Evolutionary conservation across 257 asterid genomes (phyloP), one percentile per base, ranked within the genome.

Genomic region (Linaria vulgaris): DNA sequence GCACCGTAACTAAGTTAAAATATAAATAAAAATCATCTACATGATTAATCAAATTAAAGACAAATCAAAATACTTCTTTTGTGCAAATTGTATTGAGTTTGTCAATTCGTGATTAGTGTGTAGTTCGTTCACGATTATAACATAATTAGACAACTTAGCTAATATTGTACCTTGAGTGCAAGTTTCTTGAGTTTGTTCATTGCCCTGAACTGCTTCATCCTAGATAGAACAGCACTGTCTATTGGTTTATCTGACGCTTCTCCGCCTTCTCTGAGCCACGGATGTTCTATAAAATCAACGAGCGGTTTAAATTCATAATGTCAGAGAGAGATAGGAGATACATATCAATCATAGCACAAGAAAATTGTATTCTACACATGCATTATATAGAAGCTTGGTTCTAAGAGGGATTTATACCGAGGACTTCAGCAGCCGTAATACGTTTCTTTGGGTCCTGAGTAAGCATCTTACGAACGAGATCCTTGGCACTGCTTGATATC

Each of bases 401-500:
- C 1, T 7, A 8, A 34, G 41, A 4, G 41, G 41, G 9, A 34
- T 47, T 12, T 52, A 25, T 59, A 59, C 64, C 47, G 8, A 59
- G 41, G 16, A 59, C 64, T 59, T 59, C 51, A 22, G 47, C 52
- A 39, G 64, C 64, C 12, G 52, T 59, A 2, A 59, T 39, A 3
- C 64, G 64, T 27, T 59, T 17, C 30, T 25, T 39, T 21, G 64
- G 53, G 20, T 27, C 39, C 50, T 12, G 27, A 46, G 52, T 57
- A 66, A 63, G 41, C 82, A 77, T 77, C 74, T 67, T 64, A 47
- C 74, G 61, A 27, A 77, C 67, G 30, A 78, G 75, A 52, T 74
- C 80, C 56, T 78, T 78, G 44, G 77, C 83, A 67, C 80, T 74
- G 19, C 74, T 77, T 14, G 83, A 78, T 62, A 78, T 78, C 61